Percentiles rank a stretch among this genome's conserved stretches.
These are phyloP conservation scores for Pisolithus sp. DNA, from an alignment of 768 basidiomycete species.

Conservation along the genomic window DNA sequence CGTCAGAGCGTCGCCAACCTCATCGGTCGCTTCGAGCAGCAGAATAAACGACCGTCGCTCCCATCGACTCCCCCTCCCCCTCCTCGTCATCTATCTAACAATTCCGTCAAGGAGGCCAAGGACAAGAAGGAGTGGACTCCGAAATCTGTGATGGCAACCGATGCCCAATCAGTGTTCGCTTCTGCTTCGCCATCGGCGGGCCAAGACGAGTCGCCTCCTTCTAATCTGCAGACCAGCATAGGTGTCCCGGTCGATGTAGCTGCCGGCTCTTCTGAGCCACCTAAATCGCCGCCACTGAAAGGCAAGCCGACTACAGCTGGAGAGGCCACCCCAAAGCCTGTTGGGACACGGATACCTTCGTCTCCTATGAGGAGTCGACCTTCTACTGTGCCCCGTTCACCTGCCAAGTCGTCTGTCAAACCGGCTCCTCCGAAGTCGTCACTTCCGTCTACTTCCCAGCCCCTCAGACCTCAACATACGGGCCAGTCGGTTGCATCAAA, in stretches of 20 bases:
- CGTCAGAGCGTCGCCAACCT: slow-evolving; percentile 85
- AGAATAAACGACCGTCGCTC: slow-evolving; percentile 58
- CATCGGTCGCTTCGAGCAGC: slow-evolving; percentile 83
- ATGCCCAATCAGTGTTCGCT: slow-evolving; percentile 28
- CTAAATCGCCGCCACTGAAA: slow-evolving; percentile 17
- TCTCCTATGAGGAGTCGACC: slow-evolving; percentile 28
- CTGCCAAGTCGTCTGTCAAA: slow-evolving; percentile 15
- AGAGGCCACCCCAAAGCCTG: slow-evolving; percentile 20
- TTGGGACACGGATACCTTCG: slow-evolving; percentile 10
- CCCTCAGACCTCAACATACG: slow-evolving; percentile 34
- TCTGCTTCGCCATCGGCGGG: slow-evolving; percentile 27
- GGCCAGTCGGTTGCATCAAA: slow-evolving; percentile 35
- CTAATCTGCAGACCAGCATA: slow-evolving; percentile 27
- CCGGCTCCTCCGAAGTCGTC: slow-evolving; percentile 25
- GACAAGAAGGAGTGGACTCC: slow-evolving; percentile 80
- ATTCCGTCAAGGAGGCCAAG: slow-evolving; percentile 60
- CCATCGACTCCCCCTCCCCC: slow-evolving; percentile 33
- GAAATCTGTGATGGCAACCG: slow-evolving; percentile 30
- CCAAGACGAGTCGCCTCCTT: slow-evolving; percentile 13
- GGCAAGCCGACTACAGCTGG: slow-evolving; percentile 9
- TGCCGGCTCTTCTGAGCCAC: slow-evolving; percentile 16
- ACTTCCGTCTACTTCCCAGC: slow-evolving; percentile 31
- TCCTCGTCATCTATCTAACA: slow-evolving; percentile 51
- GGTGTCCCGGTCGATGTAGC: slow-evolving; percentile 14
- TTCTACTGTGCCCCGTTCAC: slow-evolving; percentile 11